Base-by-base conservation (phyloP, 2,329 filamentous ascomycete genomes). In the Epichloe uncinata region DNA sequence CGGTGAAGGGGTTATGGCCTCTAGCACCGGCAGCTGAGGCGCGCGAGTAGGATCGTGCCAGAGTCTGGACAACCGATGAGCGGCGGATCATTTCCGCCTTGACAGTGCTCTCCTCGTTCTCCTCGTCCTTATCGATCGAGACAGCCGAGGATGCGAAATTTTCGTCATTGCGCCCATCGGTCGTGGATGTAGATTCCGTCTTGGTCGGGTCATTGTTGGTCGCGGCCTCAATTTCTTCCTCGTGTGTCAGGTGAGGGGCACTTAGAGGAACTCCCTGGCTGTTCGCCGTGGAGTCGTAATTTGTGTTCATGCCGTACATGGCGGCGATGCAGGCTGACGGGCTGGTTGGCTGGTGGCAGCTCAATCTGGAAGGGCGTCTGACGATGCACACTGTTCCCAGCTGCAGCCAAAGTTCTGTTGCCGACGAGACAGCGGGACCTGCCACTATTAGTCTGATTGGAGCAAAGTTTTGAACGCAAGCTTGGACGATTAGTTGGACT, bases 41-140 rank as follows among this genome's bases (percentile, higher is more conserved):
- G 35, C 66, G 66, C 3, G 78, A 80, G 57, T 76, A 78, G 52
- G 70, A 69, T 47, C 75, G 72, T 1, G 78, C 78, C 4, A 81
- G 67, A n/a, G 69, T 67, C 56, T 78, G 75, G 18, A 81, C 75
- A 26, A 74, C 63, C 7, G 72, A 76, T 50, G 69, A 65, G 53
- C 77, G 72, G 46, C 74, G 72, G 48, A 68, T 66, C 65, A 74
- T 65, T 61, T 77, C 75, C 3, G 60, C 61, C 50, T 61, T 57
- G n/a, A 44, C 51, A 5, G 51, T 42, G 18, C 50, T 45, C n/a
- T 50, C 30, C 20, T n/a, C n/a, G n/a, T n/a, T n/a, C n/a, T n/a
- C n/a, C n/a, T 53, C 50, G 11, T 58, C 63, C 50, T 68, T 66
- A 5, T 65, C 59, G 9, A 61, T 42, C 3, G 61, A 62, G 7